phyloP scores from a whole-genome alignment of 2,329 filamentous ascomycete species.

The Coleophoma eucalyptorum region DNA sequence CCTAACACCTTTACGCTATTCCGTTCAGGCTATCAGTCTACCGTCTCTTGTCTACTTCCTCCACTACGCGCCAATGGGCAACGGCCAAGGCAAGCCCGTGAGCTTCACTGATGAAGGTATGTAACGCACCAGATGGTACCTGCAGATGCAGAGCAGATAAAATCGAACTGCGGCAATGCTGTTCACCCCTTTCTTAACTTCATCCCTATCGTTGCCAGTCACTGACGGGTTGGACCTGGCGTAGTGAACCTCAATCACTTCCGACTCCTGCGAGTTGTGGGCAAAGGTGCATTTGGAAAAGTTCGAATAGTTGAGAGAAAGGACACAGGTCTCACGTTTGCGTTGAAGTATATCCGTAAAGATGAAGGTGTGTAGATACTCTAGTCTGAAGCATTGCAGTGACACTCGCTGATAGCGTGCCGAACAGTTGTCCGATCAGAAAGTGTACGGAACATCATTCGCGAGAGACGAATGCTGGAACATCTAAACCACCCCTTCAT shows the following conservation, averaged over 20 bases:
- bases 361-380: slow-evolving; percentile 72
- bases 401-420: slow-evolving; percentile 6
- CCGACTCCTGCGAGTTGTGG: slow-evolving; percentile 88
- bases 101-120: slow-evolving; percentile 89
- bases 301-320: slow-evolving; percentile 98
- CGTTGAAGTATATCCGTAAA: slow-evolving; percentile 96
- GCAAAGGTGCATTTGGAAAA: slow-evolving; percentile 97
- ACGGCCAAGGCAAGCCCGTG: slow-evolving; percentile 90
- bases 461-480: slow-evolving; percentile 96
- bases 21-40: no score
- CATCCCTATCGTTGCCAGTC: not conserved
- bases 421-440: slow-evolving; percentile 87
- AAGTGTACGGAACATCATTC: slow-evolving; percentile 96
- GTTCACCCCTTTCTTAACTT: slow-evolving; percentile 3
- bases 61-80: slow-evolving; percentile 64
- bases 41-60: not conserved
- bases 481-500: slow-evolving; percentile 97
- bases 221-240: slow-evolving; percentile 3
- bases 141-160: not conserved
- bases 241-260: slow-evolving; percentile 97
- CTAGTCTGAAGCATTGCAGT: slow-evolving; percentile 2
- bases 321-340: slow-evolving; percentile 90
- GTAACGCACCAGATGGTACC: slow-evolving; percentile 25
- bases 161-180: not conserved
- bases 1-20: not conserved